Percentiles rank a stretch among this genome's conserved stretches.
Evolutionary conservation across 2,329 filamentous ascomycete genomes (phyloP).

Genomic region (Penicillium sp.): DNA sequence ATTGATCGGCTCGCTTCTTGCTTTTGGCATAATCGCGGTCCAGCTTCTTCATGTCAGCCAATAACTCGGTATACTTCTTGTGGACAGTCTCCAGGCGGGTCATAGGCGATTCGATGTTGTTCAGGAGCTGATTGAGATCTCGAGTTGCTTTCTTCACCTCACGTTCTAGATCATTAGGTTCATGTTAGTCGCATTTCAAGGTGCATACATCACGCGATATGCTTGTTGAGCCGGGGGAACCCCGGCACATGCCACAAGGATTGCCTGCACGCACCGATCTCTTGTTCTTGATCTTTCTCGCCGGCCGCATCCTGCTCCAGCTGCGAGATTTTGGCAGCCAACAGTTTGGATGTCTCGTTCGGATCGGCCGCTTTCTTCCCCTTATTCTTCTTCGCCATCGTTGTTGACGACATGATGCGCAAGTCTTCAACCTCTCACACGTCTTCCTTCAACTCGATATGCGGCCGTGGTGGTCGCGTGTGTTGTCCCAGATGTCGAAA

Average conservation of each 20-base stretch:
- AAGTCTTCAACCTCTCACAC: slow-evolving; percentile 5
- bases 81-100: slow-evolving; percentile 88
- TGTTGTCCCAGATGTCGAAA: slow-evolving; percentile 13
- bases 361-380: slow-evolving; percentile 81
- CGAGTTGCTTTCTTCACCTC: slow-evolving; percentile 93
- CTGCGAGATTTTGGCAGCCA: slow-evolving; percentile 92
- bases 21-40: slow-evolving; percentile 94
- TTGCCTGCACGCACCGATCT: slow-evolving; percentile 70
- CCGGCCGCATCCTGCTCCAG: slow-evolving; percentile 89
- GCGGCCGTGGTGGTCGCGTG: slow-evolving; percentile 41
- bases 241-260: background rate
- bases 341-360: slow-evolving; percentile 84
- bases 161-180: slow-evolving; percentile 61
- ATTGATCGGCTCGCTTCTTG: slow-evolving; percentile 87
- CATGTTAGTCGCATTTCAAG: slow-evolving; percentile 23
- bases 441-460: slow-evolving; percentile 33
- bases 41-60: slow-evolving; percentile 91
- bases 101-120: slow-evolving; percentile 84
- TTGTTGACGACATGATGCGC: slow-evolving; percentile 47
- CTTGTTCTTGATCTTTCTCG: slow-evolving; percentile 91
- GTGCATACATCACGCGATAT: slow-evolving; percentile 4
- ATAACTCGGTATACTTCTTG: slow-evolving; percentile 84
- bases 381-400: slow-evolving; percentile 72
- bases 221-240: background rate
- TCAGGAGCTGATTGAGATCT: slow-evolving; percentile 80